These are phyloP conservation scores for Fomitopsis pinicola DNA, from an alignment of 1,284 basidiomycete genomes.

Conservation along the genomic window DNA sequence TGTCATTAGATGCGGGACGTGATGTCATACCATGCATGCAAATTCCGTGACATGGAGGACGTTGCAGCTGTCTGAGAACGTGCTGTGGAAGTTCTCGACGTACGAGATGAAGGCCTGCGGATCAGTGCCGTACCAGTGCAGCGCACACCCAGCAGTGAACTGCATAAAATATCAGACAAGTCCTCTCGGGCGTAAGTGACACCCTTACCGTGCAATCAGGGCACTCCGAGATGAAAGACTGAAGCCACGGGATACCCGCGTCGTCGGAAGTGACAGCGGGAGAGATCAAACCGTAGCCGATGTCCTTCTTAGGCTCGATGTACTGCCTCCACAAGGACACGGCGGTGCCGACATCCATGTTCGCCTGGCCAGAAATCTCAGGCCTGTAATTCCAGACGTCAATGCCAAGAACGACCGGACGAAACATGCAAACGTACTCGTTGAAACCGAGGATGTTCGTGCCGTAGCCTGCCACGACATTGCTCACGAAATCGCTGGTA, in stretches of 20 bases:
- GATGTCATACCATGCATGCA: constrained; percentile 49
- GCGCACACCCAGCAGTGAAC: constrained; percentile 33
- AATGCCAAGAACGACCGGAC: neutral
- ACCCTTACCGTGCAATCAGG: constrained; percentile 42
- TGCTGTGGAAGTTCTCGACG: constrained; percentile 44
- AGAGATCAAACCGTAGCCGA: constrained; percentile 57
- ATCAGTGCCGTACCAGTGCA: constrained; percentile 62
- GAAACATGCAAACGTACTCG: constrained; percentile 45
- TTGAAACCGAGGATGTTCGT: constrained; percentile 61
- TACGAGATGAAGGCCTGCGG: constrained; percentile 47
- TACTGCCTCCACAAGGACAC: constrained; percentile 57
- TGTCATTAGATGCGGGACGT: too few species aligned
- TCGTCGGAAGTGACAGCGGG: constrained; percentile 67
- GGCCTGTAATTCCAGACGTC: constrained; percentile 36
- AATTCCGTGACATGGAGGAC: constrained; percentile 68
- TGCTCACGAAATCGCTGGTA: constrained; percentile 35
- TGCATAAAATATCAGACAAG: neutral
- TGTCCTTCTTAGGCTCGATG: constrained; percentile 50
- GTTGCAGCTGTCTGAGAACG: constrained; percentile 37
- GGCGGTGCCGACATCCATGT: constrained; percentile 49
- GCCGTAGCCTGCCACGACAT: constrained; percentile 46
- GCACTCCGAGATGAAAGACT: constrained; percentile 52
- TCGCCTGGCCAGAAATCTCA: constrained; percentile 57
- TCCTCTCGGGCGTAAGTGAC: constrained; percentile 7
- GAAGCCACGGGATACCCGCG: constrained; percentile 58